These are phyloP conservation scores for Teunomyces pallodes DNA, from an alignment of 805 yeast species.

Conservation along the genomic window DNA sequence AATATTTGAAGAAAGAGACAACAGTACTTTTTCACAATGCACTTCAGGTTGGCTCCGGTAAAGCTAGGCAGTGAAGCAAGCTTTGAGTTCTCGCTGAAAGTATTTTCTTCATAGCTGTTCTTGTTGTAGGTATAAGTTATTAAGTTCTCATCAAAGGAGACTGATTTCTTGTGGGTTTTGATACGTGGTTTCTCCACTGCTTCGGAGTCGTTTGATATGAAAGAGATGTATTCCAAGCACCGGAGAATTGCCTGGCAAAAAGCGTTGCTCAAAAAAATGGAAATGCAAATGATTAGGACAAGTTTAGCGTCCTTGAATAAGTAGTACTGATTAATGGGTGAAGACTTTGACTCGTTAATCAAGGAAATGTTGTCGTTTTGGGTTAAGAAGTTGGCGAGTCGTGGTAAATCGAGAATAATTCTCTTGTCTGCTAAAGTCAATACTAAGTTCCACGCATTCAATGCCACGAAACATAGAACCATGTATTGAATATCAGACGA, in stretches of 20 bases:
- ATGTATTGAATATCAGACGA: constrained; percentile 6
- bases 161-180: constrained; percentile 13
- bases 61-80: constrained; percentile 1
- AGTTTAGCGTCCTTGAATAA: constrained; percentile 12
- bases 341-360: constrained; percentile 1
- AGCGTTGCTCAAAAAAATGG: constrained; percentile 10
- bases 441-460: constrained; percentile 5
- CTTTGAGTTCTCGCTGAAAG: neutral
- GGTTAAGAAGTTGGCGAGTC: neutral
- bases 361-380: neutral
- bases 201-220: constrained; percentile 8
- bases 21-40: constrained; percentile 2
- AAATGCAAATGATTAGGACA: constrained; percentile 8
- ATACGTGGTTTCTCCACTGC: neutral
- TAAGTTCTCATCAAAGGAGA: constrained; percentile 16
- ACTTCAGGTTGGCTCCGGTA: neutral
- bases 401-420: constrained; percentile 4
- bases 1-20: neutral
- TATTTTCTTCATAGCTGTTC: neutral
- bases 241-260: constrained; percentile 12
- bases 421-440: neutral
- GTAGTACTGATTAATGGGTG: constrained; percentile 8
- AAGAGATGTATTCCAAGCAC: constrained; percentile 16
- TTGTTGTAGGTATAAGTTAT: constrained; percentile 14
- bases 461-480: neutral